These are phyloP conservation scores for Micractinium sp. DNA, from an alignment of 139 green algal genomes.

Conservation along the genomic window DNA sequence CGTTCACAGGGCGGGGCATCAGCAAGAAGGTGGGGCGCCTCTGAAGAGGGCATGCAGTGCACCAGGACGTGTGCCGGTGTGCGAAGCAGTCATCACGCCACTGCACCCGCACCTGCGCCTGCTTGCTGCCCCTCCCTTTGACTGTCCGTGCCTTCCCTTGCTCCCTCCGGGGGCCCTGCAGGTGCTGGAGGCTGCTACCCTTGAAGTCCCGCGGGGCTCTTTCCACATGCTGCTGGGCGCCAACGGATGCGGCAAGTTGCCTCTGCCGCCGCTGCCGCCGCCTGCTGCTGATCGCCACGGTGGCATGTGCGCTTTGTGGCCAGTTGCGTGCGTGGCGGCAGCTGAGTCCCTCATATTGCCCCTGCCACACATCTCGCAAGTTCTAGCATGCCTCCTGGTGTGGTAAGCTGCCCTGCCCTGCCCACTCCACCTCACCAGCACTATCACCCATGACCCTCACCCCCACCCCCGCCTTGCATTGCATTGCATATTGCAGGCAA, in stretches of 20 bases:
- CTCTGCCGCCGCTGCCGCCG: too few species aligned
- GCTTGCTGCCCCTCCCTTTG: neutral
- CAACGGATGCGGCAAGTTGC: constrained; percentile 79
- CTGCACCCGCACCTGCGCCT: neutral
- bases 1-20: constrained; percentile 6
- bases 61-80: too few species aligned
- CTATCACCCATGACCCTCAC: neutral
- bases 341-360: neutral
- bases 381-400: neutral
- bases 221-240: constrained; percentile 95
- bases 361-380: too few species aligned
- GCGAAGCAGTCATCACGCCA: too few species aligned
- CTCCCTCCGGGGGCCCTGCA: neutral
- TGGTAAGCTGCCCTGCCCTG: constrained; percentile 11
- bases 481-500: constrained; percentile 54
- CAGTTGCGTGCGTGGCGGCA: neutral
- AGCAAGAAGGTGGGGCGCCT: constrained; percentile 20
- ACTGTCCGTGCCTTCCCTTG: neutral
- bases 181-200: constrained; percentile 15
- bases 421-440: neutral
- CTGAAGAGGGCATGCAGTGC: too few species aligned
- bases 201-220: constrained; percentile 65
- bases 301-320: neutral
- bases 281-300: neutral
- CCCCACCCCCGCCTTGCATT: neutral